phyloP scores from a whole-genome alignment of 108 stramenopile species.

The Aureococcus anophagefferens region DNA sequence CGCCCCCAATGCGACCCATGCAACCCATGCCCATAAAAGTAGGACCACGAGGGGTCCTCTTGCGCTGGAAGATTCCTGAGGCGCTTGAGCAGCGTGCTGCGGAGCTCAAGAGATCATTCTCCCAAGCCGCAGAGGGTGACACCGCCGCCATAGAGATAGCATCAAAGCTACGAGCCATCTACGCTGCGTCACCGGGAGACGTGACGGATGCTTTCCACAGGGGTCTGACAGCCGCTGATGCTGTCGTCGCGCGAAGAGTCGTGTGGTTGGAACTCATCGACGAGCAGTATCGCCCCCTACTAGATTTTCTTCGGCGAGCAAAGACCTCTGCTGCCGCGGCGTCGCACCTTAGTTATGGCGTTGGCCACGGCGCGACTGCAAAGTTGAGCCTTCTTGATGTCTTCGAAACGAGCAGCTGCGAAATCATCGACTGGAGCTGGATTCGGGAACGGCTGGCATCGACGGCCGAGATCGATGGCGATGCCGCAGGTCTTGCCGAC shows the following conservation, averaged over 20 bases:
- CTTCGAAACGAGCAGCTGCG: background rate
- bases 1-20: conserved; percentile 20
- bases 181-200: too few species aligned
- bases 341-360: background rate
- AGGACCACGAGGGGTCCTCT: conserved; percentile 15
- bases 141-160: too few species aligned
- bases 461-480: background rate
- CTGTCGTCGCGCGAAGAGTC: background rate
- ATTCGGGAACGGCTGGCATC: background rate
- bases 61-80: conserved; percentile 6
- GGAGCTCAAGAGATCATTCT: background rate
- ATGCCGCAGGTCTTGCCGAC: background rate
- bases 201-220: too few species aligned
- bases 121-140: too few species aligned
- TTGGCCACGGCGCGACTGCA: background rate
- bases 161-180: too few species aligned
- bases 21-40: conserved; percentile 6
- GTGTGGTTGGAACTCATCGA: conserved; percentile 1
- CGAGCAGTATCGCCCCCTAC: conserved; percentile 12
- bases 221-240: too few species aligned
- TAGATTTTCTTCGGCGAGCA: conserved; percentile 1
- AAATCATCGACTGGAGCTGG: background rate
- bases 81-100: background rate
- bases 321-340: background rate
- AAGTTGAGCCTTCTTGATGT: background rate